Base-by-base conservation (phyloP, 129 eudicot species). In the Glebionis coronaria region DNA sequence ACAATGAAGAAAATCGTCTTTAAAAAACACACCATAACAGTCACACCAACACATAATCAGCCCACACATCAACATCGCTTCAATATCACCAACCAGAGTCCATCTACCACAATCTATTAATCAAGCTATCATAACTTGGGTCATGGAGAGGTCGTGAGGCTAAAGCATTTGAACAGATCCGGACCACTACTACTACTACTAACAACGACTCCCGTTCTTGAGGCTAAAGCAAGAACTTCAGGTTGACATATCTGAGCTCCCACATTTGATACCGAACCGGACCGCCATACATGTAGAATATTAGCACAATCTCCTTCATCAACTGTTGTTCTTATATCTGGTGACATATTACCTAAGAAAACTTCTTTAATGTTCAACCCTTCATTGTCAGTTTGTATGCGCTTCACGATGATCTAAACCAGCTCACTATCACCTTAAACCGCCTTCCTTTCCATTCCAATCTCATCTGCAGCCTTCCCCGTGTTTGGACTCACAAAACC, bases 201-300 rank as follows among this genome's bases (percentile, higher is more conserved):
- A n/a, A n/a, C 73, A 19, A 86, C 88, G 3, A 88, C 90, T 4
- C 84, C 95, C 45, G 84, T 76, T 72, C 98, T 85, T 6, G 98
- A 81, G 10, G 91, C 95, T 80, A 93, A 76, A 15, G 98, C 95
- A 55, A 93, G 81, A 56, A 93, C 92, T 71, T 88, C 98, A 4
- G 98, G 98, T n/a, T 12, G 98, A 93, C 97, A 84, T 88, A 27
- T 88, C 98, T 96, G 96, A 93, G 79, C 79, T 88, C 71, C 96
- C 96, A 12, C 96, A 86, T 72, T 82, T 84, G 77, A 96, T 82
- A 42, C 97, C 98, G 95, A 83, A 81, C 98, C 84, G 10, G 96
- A 83, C 54, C 95, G 80, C 71, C 90, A 79, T 15, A 88, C 85
- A 27, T 92, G 98, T 35, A 86, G 59, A 50, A 78, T 80, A 68